Percentiles rank a stretch among this genome's conserved stretches.
Conservation (phyloP, 2,329 filamentous ascomycete species). For the Dothideomycetidae sp. region DNA sequence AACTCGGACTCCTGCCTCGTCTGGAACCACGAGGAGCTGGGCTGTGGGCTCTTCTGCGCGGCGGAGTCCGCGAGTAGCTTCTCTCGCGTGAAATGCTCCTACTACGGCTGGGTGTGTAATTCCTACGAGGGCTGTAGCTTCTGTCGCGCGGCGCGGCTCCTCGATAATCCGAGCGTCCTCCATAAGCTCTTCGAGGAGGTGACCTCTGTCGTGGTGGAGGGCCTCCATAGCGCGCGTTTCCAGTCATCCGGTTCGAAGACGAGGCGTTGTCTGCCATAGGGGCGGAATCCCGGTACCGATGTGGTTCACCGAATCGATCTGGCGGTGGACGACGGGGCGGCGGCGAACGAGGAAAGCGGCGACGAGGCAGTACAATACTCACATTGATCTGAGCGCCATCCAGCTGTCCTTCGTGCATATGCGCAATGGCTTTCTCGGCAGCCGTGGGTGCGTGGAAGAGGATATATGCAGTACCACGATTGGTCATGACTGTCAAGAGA, state of each 20-base stretch:
- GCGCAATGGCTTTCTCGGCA: conserved; percentile 76
- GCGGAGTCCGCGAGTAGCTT: conserved; percentile 16
- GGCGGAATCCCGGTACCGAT: conserved; percentile 22
- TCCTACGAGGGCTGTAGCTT: conserved; percentile 13
- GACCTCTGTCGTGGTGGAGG: conserved; percentile 17
- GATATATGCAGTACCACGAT: conserved; percentile 88
- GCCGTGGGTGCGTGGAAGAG: conserved; percentile 63
- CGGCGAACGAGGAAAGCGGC: conserved; percentile 68
- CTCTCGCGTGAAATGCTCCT: conserved; percentile 11
- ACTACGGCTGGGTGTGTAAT: conserved; percentile 16
- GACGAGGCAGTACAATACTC: conserved; percentile 72
- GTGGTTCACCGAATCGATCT: conserved; percentile 31
- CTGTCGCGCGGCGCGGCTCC: conserved; percentile 15
- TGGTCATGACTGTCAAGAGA: conserved; percentile 59
- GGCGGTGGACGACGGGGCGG: conserved; percentile 52
- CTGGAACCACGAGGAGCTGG: conserved; percentile 14
- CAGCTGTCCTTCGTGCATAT: conserved; percentile 96
- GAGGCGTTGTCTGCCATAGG: too few species aligned
- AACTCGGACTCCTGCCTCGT: conserved; percentile 22
- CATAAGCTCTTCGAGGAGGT: conserved; percentile 18
- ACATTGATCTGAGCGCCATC: conserved; percentile 74
- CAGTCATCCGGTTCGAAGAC: conserved; percentile 20
- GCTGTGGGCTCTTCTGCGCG: conserved; percentile 14
- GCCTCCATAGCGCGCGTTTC: conserved; percentile 20
- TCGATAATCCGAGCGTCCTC: conserved; percentile 15